phyloP scores from a whole-genome alignment of 371 early-diverging fungal genomes.

The Rhizopus delemar region DNA sequence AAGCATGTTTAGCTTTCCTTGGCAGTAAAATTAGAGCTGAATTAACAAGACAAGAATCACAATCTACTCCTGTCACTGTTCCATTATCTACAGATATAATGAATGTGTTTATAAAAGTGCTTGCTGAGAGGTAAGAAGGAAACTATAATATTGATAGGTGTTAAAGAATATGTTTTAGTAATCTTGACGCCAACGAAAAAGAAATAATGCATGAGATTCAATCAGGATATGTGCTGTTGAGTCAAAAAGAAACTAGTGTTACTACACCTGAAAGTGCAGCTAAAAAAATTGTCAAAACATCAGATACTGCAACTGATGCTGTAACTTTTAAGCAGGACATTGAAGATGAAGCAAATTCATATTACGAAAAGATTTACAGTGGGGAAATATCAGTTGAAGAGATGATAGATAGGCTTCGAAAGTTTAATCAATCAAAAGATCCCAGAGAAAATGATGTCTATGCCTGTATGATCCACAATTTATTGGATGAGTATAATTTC shows the following conservation, averaged over 20 bases:
- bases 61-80: constrained; percentile 47
- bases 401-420: constrained; percentile 72
- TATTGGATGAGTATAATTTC: constrained; percentile 94
- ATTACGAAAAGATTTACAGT: constrained; percentile 78
- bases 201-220: constrained; percentile 25
- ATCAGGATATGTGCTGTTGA: constrained; percentile 15
- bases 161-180: constrained; percentile 1
- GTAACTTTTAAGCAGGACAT: constrained; percentile 44
- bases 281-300: neutral
- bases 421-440: constrained; percentile 70
- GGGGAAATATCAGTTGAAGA: constrained; percentile 73
- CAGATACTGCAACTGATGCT: constrained; percentile 12
- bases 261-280: neutral
- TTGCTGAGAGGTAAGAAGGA: constrained; percentile 56
- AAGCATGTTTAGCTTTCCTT: constrained; percentile 79
- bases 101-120: constrained; percentile 67
- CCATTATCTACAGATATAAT: constrained; percentile 72
- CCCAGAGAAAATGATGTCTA: constrained; percentile 75
- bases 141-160: neutral
- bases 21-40: constrained; percentile 65
- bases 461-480: constrained; percentile 81
- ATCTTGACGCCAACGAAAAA: constrained; percentile 13
- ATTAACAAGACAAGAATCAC: constrained; percentile 41
- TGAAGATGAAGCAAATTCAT: constrained; percentile 77
- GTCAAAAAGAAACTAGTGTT: constrained; percentile 2